Percentiles rank a stretch among this genome's conserved stretches.
Evolutionary conservation across 2,329 filamentous ascomycete species (phyloP).

Genomic region (Fusarium hainanense): DNA sequence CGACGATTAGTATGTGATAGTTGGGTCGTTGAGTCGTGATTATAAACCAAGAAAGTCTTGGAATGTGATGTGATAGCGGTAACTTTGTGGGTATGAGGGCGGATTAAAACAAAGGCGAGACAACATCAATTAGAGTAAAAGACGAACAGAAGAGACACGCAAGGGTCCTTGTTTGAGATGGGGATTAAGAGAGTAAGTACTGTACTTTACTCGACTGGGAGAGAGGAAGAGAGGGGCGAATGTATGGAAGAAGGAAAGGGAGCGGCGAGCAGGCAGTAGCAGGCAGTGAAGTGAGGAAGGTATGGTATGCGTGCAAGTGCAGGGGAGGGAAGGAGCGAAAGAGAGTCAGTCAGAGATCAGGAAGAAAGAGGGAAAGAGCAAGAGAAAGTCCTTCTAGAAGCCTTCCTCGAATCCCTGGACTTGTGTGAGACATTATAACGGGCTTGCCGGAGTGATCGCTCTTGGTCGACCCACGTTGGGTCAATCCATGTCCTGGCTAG

Average conservation of each 20-base stretch:
- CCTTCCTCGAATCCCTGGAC: conserved; percentile 45
- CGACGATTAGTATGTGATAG: conserved; percentile 39
- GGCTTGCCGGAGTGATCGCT: conserved; percentile 47
- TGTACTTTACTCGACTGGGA: conserved; percentile 15
- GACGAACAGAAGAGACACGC: conserved; percentile 18
- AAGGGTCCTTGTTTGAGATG: conserved; percentile 30
- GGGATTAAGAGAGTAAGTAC: conserved; percentile 22
- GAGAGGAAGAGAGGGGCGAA: conserved; percentile 18
- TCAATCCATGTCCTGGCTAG: conserved; percentile 41
- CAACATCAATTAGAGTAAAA: conserved; percentile 33
- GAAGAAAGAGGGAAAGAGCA: conserved; percentile 20
- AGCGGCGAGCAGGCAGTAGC: neutral
- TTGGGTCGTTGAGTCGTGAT: conserved; percentile 37
- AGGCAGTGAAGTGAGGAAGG: neutral
- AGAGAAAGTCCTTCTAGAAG: conserved; percentile 48
- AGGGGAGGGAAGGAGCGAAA: conserved; percentile 20
- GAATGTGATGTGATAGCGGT: conserved; percentile 17
- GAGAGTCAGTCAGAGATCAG: conserved; percentile 8
- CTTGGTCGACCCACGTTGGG: conserved; percentile 41
- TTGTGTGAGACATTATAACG: conserved; percentile 47
- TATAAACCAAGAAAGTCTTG: conserved; percentile 21
- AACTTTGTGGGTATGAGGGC: conserved; percentile 20
- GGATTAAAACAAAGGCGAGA: conserved; percentile 33
- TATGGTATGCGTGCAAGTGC: neutral
- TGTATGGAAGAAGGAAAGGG: conserved; percentile 9